Percentiles rank a stretch among this genome's conserved stretches.
These are phyloP conservation scores for Vigna trinervia DNA, from an alignment of 306 rosid genomes.

Conservation along the genomic window DNA sequence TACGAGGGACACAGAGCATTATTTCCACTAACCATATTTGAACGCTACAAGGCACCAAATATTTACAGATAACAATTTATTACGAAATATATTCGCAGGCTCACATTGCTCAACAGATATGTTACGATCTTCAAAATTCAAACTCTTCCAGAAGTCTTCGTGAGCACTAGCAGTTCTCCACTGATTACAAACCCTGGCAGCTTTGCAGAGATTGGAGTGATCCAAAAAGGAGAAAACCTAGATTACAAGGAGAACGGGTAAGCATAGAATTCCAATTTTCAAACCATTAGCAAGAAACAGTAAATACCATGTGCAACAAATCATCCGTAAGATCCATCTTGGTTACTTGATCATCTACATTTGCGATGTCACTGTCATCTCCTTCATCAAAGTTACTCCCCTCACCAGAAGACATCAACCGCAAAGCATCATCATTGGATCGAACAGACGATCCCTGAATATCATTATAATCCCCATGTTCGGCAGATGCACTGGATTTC, in stretches of 20 bases:
- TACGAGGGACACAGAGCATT: not conserved
- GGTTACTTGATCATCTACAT: slow-evolving; percentile 59
- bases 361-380: slow-evolving; percentile 48
- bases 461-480: slow-evolving; percentile 42
- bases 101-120: slow-evolving; percentile 81
- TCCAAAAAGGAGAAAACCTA: slow-evolving; percentile 94
- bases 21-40: slow-evolving; percentile 10
- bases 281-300: not conserved
- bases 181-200: slow-evolving; percentile 82
- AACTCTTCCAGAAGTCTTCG: slow-evolving; percentile 87
- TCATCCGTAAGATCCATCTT: slow-evolving; percentile 88
- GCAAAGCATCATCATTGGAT: not conserved
- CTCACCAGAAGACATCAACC: not conserved
- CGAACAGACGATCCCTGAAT: slow-evolving; percentile 48
- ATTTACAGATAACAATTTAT: slow-evolving; percentile 1
- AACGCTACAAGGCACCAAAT: not conserved
- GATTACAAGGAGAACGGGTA: slow-evolving; percentile 8
- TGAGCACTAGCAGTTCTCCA: slow-evolving; percentile 92
- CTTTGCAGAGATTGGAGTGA: slow-evolving; percentile 81
- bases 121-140: slow-evolving; percentile 76
- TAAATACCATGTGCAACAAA: slow-evolving; percentile 78
- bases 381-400: slow-evolving; percentile 40
- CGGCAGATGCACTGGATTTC: slow-evolving; percentile 52
- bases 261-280: not conserved
- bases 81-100: slow-evolving; percentile 39